A percentile compares a stretch with the other conserved stretches of the same genome.
These are phyloP conservation scores for Pholiota molesta DNA, from an alignment of 768 basidiomycete genomes.

Conservation along the genomic window DNA sequence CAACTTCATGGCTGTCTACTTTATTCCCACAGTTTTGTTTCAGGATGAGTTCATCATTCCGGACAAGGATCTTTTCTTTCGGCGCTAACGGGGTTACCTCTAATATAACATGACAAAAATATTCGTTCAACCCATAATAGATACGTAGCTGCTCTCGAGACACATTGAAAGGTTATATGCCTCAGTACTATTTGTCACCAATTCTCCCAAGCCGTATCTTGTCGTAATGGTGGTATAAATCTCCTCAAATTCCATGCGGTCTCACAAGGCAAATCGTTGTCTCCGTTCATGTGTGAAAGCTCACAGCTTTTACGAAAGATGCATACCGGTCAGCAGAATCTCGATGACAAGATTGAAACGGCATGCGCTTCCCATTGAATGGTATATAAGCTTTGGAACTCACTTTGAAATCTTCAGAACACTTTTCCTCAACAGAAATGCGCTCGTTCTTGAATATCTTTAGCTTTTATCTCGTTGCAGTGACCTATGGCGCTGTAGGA, in stretches of 20 bases:
- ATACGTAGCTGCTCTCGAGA: neutral
- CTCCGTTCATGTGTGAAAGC: neutral
- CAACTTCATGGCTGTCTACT: no score
- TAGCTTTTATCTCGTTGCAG: neutral
- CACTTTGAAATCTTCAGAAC: neutral
- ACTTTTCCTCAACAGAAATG: neutral
- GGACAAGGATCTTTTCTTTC: neutral
- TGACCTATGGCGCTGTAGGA: conserved; percentile 25
- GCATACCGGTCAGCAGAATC: no score
- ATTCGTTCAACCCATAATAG: neutral
- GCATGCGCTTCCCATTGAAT: neutral
- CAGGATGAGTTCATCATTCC: neutral
- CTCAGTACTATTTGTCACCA: neutral
- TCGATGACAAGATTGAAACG: neutral
- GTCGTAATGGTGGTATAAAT: neutral
- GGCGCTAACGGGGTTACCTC: neutral
- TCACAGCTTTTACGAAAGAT: neutral
- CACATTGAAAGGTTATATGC: neutral
- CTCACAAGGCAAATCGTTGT: neutral
- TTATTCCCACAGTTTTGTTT: no score
- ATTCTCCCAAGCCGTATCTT: neutral
- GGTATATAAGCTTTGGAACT: neutral
- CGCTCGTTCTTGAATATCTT: neutral
- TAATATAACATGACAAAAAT: no score
- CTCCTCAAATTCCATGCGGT: neutral